Evolutionary conservation across 306 rosid genomes (phyloP).

Genomic region (Citrullus mucosospermus): DNA sequence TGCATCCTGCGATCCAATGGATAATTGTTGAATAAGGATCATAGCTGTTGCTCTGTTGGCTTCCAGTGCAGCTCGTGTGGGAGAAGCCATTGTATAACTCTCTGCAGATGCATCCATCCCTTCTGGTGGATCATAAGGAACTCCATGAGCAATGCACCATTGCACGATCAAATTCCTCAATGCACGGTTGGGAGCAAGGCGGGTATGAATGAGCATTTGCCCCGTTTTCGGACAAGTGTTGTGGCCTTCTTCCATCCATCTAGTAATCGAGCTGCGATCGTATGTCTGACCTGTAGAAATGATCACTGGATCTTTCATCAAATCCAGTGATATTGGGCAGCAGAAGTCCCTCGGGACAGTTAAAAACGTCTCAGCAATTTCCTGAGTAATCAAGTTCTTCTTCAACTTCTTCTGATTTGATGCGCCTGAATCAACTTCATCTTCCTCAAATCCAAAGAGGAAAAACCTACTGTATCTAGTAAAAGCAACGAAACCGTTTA

Average conservation of each 20-base stretch:
- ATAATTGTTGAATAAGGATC: conserved; percentile 66
- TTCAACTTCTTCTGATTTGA: conserved; percentile 32
- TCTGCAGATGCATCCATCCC: conserved; percentile 31
- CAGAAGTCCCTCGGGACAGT: conserved; percentile 75
- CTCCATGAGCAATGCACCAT: conserved; percentile 68
- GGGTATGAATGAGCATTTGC: conserved; percentile 59
- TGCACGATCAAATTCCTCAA: conserved; percentile 74
- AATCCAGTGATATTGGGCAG: conserved; percentile 73
- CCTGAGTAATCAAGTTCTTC: conserved; percentile 51
- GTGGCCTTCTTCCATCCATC: conserved; percentile 98
- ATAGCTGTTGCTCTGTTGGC: conserved; percentile 63
- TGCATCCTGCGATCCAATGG: conserved; percentile 39
- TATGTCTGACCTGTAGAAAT: conserved; percentile 83
- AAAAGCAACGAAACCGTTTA: conserved; percentile 80
- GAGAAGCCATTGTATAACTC: conserved; percentile 44
- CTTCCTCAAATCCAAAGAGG: conserved; percentile 78
- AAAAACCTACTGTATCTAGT: conserved; percentile 77
- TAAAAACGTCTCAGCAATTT: conserved; percentile 62
- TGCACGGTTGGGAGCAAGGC: conserved; percentile 65
- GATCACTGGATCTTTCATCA: conserved; percentile 85
- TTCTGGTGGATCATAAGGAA: conserved; percentile 64
- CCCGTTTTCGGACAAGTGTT: conserved; percentile 83
- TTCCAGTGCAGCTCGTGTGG: conserved; percentile 54
- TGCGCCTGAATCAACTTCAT: conserved; percentile 36
- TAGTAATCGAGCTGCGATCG: conserved; percentile 59